Base-by-base conservation (phyloP, 2,329 filamentous ascomycete species). In the Chalaropsis thielavioides region DNA sequence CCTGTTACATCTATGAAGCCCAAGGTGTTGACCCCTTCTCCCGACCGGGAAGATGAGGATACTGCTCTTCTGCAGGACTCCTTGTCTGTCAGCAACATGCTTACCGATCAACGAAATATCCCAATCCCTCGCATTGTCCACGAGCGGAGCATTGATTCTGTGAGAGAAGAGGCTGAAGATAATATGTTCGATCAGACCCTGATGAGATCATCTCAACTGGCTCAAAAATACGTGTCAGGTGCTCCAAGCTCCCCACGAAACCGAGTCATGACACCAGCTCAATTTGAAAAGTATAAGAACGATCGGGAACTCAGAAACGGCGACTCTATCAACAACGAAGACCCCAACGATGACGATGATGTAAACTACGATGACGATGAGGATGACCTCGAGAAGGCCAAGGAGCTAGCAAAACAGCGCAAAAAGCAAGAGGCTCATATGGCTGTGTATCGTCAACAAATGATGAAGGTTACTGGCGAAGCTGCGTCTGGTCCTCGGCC, bases 371-470 rank as follows among this genome's bases (percentile, higher is more conserved):
- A 86, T 46, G 86, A 89, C 58, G 87, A 90, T 58, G 88, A 92
- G 51, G 90, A 95, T 70, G 90, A 95, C 68, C 73, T 81, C 0
- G 90, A 95, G 71, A 89, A 88, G 71, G 83, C 84, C 35, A 87
- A 81, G 72, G 81, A 89, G 72, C 80, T 87, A 59, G 84, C 87
- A 19, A 88, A 86, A 72, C 89, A 94, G 73, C 81, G 91, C 68
- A 83, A 85, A 71, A 94, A 92, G 78, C 91, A 96, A 73, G 90
- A 95, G 74, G 91, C 91, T 13, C 90, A 94, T 73, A 86, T 96
- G 79, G 82, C 90, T 1, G 87, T 95, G 1, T 95, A 95, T 74
- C 84, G 91, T 66, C 91, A 96, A 73, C 89, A 94, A 75, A 96
- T 95, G 91, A 95, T 92, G 88, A 95, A 95, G 75, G 88, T 94